Base-by-base conservation (phyloP, 2,329 filamentous ascomycete genomes). In the Xenoacremonium recifei region DNA sequence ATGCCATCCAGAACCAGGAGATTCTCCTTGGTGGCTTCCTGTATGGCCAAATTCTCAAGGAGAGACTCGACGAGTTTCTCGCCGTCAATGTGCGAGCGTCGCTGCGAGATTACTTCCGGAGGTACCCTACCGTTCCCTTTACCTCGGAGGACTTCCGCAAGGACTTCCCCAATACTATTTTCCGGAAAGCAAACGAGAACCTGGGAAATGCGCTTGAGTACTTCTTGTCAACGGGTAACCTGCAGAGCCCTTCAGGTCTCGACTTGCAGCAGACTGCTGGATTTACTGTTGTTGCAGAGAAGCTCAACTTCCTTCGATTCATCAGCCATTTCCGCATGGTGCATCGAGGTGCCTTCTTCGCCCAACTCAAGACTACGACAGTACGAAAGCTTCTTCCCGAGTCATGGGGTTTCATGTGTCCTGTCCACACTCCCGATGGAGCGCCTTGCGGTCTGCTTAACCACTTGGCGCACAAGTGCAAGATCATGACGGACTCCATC, bases 271-370 rank as follows among this genome's bases (percentile, higher is more conserved):
- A 99, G 67, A 85, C 86, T 0, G 93, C 92, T 11, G 93, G 93
- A 49, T 99, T 95, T 66, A 95, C 89, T 0, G 90, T 99, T 37
- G 91, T 97, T 38, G 93, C 93, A 3, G 93, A 99, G 65, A 97
- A 97, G 76, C 92, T 99, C 63, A 99, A 99, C 71, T 99, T 97
- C 65, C 82, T 95, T 60, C 89, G 93, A 58, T 99, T 97, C 71
- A 95, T 99, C 71, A 93, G 89, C 66, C 93, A 99, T 67, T 99
- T 99, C 78, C 87, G 93, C 54, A 96, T 96, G 90, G 89, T 99
- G 44, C 93, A 99, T 72, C 84, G 93, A 82, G 93, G 93, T 75
- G 93, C 89, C 63, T 99, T 99, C 79, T 99, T 99, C 65, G 93
- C 93, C 4, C 89, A 97, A 64, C 71, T 99, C 51, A 97, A 96